These are phyloP conservation scores for Pseudotulostoma volvatum DNA, from an alignment of 495 filamentous ascomycete genomes.

Conservation along the genomic window DNA sequence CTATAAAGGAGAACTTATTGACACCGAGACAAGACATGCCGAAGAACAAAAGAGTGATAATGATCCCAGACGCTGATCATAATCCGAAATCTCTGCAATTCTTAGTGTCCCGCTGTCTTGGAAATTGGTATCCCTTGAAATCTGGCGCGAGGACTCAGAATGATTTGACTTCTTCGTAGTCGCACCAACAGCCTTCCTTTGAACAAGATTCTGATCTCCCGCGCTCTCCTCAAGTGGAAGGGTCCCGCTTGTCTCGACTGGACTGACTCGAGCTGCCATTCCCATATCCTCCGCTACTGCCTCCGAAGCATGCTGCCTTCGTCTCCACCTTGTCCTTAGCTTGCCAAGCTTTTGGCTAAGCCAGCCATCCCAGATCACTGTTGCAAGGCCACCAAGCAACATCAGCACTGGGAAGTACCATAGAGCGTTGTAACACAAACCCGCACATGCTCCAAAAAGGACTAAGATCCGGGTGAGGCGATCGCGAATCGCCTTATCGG, in stretches of 20 bases:
- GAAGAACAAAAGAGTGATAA: slow-evolving; percentile 38
- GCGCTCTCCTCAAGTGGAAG: too few species aligned
- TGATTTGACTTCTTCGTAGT: too few species aligned
- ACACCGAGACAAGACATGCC: slow-evolving; percentile 17
- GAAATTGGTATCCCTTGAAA: too few species aligned
- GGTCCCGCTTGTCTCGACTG: slow-evolving; percentile 7
- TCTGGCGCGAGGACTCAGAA: too few species aligned
- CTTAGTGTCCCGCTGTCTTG: too few species aligned
- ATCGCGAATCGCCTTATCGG: slow-evolving; percentile 61
- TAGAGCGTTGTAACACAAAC: slow-evolving; percentile 57
- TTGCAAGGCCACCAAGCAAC: slow-evolving; percentile 36
- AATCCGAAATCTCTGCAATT: too few species aligned
- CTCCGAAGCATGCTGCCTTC: slow-evolving; percentile 5
- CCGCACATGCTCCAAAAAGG: slow-evolving; percentile 49
- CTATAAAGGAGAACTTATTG: neutral
- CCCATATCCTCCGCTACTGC: slow-evolving; percentile 3
- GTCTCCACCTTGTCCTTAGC: slow-evolving; percentile 9
- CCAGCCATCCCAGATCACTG: slow-evolving; percentile 45
- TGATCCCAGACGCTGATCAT: slow-evolving; percentile 27
- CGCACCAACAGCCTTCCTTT: too few species aligned
- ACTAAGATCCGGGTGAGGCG: slow-evolving; percentile 50
- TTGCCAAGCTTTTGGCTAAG: slow-evolving; percentile 24
- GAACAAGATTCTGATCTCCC: too few species aligned
- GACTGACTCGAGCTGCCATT: slow-evolving; percentile 1
- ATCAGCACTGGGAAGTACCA: slow-evolving; percentile 77